A percentile compares a stretch with the other conserved stretches of the same genome.
Conservation (phyloP, 805 yeast species). For the Nakazawaea wyomingensis region DNA sequence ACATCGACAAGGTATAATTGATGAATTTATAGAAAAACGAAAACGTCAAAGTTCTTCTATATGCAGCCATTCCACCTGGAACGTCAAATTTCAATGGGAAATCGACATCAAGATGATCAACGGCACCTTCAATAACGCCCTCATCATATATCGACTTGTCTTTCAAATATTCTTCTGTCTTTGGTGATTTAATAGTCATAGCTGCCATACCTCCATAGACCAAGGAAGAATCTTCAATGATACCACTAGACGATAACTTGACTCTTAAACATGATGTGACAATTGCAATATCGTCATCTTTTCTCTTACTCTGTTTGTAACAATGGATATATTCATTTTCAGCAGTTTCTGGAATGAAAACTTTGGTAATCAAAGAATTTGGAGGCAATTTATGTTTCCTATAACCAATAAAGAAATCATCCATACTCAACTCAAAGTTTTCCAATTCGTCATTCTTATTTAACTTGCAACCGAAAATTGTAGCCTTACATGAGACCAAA, state of each 20-base stretch:
- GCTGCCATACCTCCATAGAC: slow-evolving; percentile 48
- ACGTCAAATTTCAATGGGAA: slow-evolving; percentile 35
- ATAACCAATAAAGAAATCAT: slow-evolving; percentile 38
- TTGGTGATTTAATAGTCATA: slow-evolving; percentile 33
- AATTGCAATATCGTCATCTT: slow-evolving; percentile 46
- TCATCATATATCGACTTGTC: slow-evolving; percentile 21
- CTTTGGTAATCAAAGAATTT: slow-evolving; percentile 28
- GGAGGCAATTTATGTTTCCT: slow-evolving; percentile 35
- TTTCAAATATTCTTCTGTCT: slow-evolving; percentile 23
- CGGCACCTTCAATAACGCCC: slow-evolving; percentile 25
- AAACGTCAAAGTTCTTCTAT: slow-evolving; percentile 36
- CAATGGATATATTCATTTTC: slow-evolving; percentile 32
- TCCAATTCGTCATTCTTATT: slow-evolving; percentile 21
- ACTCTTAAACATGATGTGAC: slow-evolving; percentile 37
- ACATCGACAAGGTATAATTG: slow-evolving; percentile 25
- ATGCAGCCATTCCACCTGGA: slow-evolving; percentile 47
- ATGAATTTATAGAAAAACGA: slow-evolving; percentile 42
- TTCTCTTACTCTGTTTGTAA: slow-evolving; percentile 42
- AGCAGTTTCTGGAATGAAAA: slow-evolving; percentile 35
- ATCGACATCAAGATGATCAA: slow-evolving; percentile 26
- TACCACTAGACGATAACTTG: slow-evolving; percentile 19
- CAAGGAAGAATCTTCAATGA: slow-evolving; percentile 26
- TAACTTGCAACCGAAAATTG: slow-evolving; percentile 29
- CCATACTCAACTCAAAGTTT: slow-evolving; percentile 27
- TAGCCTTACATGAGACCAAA: slow-evolving; percentile 36